Evolutionary conservation across 2,329 filamentous ascomycete species (phyloP), one percentile per base, ranked within the genome.

Genomic region (Amauroascus verrucosus): DNA sequence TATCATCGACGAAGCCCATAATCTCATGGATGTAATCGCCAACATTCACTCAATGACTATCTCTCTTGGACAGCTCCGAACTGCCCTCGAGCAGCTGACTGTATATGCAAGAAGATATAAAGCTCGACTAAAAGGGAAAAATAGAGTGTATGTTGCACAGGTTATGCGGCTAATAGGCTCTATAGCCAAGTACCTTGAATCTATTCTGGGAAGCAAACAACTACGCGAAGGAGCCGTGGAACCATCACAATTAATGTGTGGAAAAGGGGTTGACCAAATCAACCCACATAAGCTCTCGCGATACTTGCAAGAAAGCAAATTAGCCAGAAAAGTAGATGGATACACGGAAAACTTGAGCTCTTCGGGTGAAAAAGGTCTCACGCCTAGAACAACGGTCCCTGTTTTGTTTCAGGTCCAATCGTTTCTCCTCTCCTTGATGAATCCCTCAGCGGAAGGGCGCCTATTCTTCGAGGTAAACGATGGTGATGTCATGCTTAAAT

Each of bases 1-100:
- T n/a, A 86, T 98, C 24, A 87, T 98, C 46, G 93, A 98, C 61
- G 93, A 98, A 72, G 93, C 93, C 0, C 93, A 98, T 66, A 98
- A 98, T 64, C 80, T 98, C 50, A 95, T 96, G 85, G 90, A 96
- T 66, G 89, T 91, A 0, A 88, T 98, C 44, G 81, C 88, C 14
- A 85, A 83, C 44, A 93, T 95, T 32, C 83, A 96, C 65, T 90
- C 90, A 0, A 81, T 88, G 0, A 81, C 86, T 33, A 77, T 97
- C 18, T 81, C 80, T 1, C 72, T 95, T 3, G 73, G 73, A 24
- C 89, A 96, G 57, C 73, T 97, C 16, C 80, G 80, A 48, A 77
- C 79, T 55, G 87, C 85, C 2, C 79, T 87, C 51, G 77, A 77
- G 47, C 89, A 95, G 70, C 75, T 98, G 1, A 84, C 83, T 0